A percentile compares a stretch with the other conserved stretches of the same genome.
These are phyloP conservation scores for Hypericum androsaemum DNA, from an alignment of 345 rosid species.

Conservation along the genomic window DNA sequence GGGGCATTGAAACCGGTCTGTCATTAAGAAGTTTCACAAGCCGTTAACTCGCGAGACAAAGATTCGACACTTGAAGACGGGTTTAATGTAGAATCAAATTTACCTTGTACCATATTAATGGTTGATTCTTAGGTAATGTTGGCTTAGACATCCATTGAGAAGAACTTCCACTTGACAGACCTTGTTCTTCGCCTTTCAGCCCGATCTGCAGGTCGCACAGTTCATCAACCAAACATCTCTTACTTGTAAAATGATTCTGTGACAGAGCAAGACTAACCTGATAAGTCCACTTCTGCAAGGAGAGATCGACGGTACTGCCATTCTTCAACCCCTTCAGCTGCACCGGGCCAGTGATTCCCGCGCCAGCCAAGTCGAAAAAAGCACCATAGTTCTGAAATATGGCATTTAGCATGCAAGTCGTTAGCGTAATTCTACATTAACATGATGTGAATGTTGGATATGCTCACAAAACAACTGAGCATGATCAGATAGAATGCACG, in stretches of 20 bases:
- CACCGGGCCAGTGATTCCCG: slow-evolving; percentile 92
- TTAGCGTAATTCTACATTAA: too few relatives aligned
- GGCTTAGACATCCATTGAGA: slow-evolving; percentile 60
- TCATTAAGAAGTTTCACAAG: slow-evolving; percentile 3
- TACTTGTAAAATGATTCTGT: too few relatives aligned
- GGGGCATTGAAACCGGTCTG: slow-evolving; percentile 72
- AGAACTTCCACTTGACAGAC: slow-evolving; percentile 54
- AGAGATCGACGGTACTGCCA: slow-evolving; percentile 48
- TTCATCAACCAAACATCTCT: too few relatives aligned
- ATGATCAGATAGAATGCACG: too few relatives aligned
- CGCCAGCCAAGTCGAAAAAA: slow-evolving; percentile 60
- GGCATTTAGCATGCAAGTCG: not conserved
- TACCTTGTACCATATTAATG: slow-evolving; percentile 96
- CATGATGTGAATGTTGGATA: too few relatives aligned
- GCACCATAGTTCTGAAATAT: slow-evolving; percentile 77
- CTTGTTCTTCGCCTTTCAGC: slow-evolving; percentile 79
- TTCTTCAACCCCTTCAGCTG: slow-evolving; percentile 43
- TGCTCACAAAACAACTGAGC: too few relatives aligned
- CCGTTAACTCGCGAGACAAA: slow-evolving; percentile 10
- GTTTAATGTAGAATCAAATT: not conserved
- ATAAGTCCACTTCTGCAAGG: slow-evolving; percentile 74
- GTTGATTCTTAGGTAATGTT: slow-evolving; percentile 61
- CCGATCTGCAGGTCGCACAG: slow-evolving; percentile 42
- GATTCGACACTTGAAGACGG: not conserved
- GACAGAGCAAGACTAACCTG: slow-evolving; percentile 40